These are phyloP conservation scores for Sarocladiaceae sp. DNA, from an alignment of 2,329 filamentous ascomycete genomes.

Conservation along the genomic window DNA sequence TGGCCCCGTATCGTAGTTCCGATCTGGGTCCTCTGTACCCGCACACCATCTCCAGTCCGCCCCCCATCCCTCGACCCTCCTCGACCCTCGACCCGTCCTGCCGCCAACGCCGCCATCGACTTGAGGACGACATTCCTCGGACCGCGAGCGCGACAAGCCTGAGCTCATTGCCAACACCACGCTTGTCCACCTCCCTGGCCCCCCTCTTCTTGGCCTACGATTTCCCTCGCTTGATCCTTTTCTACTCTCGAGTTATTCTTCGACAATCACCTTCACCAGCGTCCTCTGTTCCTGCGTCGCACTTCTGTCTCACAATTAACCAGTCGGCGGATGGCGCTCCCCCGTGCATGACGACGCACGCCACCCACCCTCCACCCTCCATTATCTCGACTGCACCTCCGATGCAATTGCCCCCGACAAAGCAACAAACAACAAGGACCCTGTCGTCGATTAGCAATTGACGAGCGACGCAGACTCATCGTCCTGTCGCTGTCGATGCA, in stretches of 20 bases:
- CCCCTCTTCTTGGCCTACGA: constrained; percentile 7
- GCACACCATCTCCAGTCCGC: no score
- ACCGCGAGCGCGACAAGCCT: neutral
- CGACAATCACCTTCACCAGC: neutral
- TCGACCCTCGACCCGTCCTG: no score
- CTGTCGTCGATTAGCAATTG: constrained; percentile 5
- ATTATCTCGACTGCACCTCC: neutral
- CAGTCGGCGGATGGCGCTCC: neutral
- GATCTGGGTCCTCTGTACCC: no score
- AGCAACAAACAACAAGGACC: neutral
- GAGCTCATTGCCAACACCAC: neutral
- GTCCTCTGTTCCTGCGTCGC: neutral
- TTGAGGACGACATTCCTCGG: no score
- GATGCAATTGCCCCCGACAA: neutral
- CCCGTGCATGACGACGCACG: constrained; percentile 4
- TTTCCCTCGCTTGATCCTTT: neutral
- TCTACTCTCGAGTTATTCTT: neutral
- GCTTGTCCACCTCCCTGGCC: no score
- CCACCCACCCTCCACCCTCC: neutral
- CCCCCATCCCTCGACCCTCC: no score
- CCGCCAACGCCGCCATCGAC: no score
- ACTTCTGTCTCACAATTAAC: no score
- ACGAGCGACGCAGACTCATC: neutral
- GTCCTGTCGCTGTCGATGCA: constrained; percentile 6
- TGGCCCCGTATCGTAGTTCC: no score